Conservation (phyloP, 768 basidiomycete genomes). For the Boletus rubescentipes region DNA sequence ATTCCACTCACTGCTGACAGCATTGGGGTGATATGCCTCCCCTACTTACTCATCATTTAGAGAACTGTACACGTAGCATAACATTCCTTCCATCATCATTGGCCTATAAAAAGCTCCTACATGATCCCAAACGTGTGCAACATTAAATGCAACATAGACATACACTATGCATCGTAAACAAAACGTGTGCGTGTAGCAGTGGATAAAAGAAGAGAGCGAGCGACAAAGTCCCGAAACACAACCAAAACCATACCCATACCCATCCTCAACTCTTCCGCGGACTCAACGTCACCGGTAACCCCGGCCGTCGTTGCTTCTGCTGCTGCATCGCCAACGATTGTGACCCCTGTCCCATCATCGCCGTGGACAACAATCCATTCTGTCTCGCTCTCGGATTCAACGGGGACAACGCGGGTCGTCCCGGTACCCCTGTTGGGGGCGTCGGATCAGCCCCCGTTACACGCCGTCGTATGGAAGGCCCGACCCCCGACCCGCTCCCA, state of each 20-base stretch:
- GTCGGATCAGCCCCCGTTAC: constrained; percentile 53
- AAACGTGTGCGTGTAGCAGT: too few relatives aligned
- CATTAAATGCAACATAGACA: too few relatives aligned
- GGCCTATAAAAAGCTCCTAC: too few relatives aligned
- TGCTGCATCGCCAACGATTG: constrained; percentile 35
- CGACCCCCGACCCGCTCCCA: constrained; percentile 11
- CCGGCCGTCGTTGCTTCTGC: constrained; percentile 42
- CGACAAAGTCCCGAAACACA: background rate
- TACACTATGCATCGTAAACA: too few relatives aligned
- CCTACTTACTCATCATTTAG: too few relatives aligned
- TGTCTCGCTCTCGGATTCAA: constrained; percentile 69
- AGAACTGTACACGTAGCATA: too few relatives aligned
- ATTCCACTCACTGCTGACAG: too few relatives aligned
- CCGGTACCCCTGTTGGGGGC: constrained; percentile 24
- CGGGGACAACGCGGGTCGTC: constrained; percentile 58
- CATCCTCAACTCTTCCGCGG: constrained; percentile 23
- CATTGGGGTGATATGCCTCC: too few relatives aligned
- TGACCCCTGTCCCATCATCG: constrained; percentile 38
- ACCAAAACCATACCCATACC: background rate
- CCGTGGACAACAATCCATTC: constrained; percentile 40
- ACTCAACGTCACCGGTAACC: constrained; percentile 38
- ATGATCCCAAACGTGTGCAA: too few relatives aligned
- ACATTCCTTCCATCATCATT: too few relatives aligned
- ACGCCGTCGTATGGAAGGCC: constrained; percentile 58
- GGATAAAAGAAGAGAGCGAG: background rate